These are phyloP conservation scores for Dothiorella sarmentorum DNA, from an alignment of 2,329 filamentous ascomycete species.

Conservation along the genomic window DNA sequence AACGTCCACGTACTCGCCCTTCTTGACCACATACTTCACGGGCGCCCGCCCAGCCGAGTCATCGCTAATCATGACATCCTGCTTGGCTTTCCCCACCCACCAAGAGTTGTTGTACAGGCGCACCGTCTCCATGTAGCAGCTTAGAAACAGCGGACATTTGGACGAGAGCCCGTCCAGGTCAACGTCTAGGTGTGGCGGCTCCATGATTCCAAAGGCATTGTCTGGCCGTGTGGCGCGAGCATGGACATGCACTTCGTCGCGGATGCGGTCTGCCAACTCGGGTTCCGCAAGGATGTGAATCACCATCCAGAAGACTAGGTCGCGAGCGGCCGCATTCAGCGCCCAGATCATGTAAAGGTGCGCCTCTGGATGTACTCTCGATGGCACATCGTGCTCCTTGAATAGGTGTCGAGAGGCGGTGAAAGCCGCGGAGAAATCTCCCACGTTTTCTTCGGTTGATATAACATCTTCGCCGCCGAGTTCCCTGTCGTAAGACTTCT, in stretches of 20 bases:
- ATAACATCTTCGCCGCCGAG: conserved; percentile 26
- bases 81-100: conserved; percentile 33
- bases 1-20: conserved; percentile 36
- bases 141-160: conserved; percentile 36
- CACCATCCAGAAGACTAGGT: conserved; percentile 43
- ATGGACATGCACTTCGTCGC: conserved; percentile 34
- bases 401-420: conserved; percentile 25
- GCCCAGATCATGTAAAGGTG: conserved; percentile 55
- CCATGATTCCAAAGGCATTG: conserved; percentile 31
- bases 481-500: conserved; percentile 31
- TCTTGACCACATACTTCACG: conserved; percentile 29
- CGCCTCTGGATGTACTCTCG: conserved; percentile 30
- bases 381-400: not conserved
- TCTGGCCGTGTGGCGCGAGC: conserved; percentile 28
- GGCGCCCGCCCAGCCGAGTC: conserved; percentile 23
- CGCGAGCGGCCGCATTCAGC: conserved; percentile 47
- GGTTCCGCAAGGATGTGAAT: conserved; percentile 30
- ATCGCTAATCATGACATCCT: conserved; percentile 36
- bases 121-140: conserved; percentile 37
- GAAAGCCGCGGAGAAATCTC: conserved; percentile 33
- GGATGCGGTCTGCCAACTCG: conserved; percentile 27
- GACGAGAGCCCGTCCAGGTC: conserved; percentile 32
- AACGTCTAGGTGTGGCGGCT: conserved; percentile 31
- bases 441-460: conserved; percentile 30
- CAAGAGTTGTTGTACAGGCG: conserved; percentile 35